A percentile compares a stretch with the other conserved stretches of the same genome.
Conservation (phyloP, 75 land plant genomes). For the Pinus albicaulis region DNA sequence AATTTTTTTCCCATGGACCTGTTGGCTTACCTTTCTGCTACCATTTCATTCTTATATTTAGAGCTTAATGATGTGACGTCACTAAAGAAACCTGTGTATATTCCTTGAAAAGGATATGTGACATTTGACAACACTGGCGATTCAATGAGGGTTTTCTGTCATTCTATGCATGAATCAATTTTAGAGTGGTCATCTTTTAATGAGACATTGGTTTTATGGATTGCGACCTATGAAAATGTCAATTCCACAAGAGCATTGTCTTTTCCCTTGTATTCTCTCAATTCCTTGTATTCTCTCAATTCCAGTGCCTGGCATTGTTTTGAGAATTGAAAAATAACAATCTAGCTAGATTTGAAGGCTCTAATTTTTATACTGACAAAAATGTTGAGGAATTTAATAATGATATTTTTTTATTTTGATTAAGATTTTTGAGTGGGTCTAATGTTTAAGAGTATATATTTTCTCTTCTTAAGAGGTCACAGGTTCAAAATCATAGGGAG, state of each 20-base stretch:
- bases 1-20: neutral
- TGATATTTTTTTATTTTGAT: too few relatives aligned
- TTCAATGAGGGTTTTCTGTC: neutral
- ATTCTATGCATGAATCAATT: neutral
- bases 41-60: neutral
- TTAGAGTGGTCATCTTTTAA: neutral
- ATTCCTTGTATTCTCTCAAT: too few relatives aligned
- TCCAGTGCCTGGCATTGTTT: neutral
- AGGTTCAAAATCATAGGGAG: too few relatives aligned
- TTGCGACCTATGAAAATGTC: neutral
- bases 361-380: too few relatives aligned
- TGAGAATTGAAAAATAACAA: neutral
- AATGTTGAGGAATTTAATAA: too few relatives aligned
- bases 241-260: neutral
- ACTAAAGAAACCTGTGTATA: neutral
- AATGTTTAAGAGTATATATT: too few relatives aligned
- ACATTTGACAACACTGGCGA: neutral
- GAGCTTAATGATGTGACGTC: neutral
- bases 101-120: neutral
- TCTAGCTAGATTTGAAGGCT: too few relatives aligned
- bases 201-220: neutral
- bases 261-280: neutral
- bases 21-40: neutral
- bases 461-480: too few relatives aligned
- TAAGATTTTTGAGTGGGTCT: too few relatives aligned